Base-by-base conservation (phyloP, 2,329 filamentous ascomycete species). In the Penicillium sp. region DNA sequence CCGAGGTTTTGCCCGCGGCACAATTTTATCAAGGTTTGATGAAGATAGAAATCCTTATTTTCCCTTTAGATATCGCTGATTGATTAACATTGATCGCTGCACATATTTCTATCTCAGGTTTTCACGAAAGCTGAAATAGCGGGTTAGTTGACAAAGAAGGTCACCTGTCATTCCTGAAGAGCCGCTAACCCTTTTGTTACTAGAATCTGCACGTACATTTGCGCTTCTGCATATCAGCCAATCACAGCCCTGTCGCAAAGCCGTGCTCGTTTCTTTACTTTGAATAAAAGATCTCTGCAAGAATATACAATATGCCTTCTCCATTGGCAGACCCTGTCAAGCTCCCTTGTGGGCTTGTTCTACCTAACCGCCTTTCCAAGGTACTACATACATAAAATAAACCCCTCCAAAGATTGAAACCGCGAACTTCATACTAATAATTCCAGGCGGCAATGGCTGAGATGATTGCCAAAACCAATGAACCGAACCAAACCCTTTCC, bases 321-420 rank as follows among this genome's bases (percentile, higher is more conserved):
- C 57, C 66, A 26, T 57, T 80, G 10, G 65, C 69, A 53, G 71
- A 79, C 27, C 77, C 82, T 0, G 65, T 84, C 16, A 82, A 77
- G 37, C 75, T 86, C 1, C 80, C 81, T 59, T 84, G 82, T 66
- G 85, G 85, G 1, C 74, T 87, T 26, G 77, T 75, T 0, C 67
- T 87, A 3, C 81, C 81, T 3, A 87, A 87, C 63, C 80, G 84
- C 5, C 75, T 87, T 1, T 75, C 69, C 49, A 80, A 80, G 69
- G 72, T 73, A 56, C 14, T 21, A 11, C 27, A 25, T 11, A 21
- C 29, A n/a, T 19, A 19, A 13, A 29, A 21, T 11, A 6, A 11
- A 35, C 19, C 9, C 14, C 48, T 7, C 5, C n/a, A 9, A 27
- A 6, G 7, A 11, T 13, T 35, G 16, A 33, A 26, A 16, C 1